A percentile compares a stretch with the other conserved stretches of the same genome.
Evolutionary conservation across 2,329 filamentous ascomycete species (phyloP).

Genomic region (Lachnellula subtilissima): DNA sequence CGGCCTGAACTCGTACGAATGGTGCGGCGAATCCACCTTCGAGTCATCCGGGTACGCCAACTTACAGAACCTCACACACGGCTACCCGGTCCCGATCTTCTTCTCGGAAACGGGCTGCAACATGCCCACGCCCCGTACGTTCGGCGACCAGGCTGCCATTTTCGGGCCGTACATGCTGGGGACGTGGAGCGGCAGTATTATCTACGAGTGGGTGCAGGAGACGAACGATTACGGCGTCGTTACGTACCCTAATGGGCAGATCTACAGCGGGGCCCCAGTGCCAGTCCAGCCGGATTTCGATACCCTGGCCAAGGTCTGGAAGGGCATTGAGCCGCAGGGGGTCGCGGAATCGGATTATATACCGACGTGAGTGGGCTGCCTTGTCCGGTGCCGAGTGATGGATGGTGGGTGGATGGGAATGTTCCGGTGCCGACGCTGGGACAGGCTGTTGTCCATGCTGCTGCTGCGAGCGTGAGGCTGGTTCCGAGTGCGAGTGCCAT

Average conservation of each 20-base stretch:
- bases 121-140: conserved; percentile 53
- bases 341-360: conserved; percentile 61
- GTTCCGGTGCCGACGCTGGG: conserved; percentile 65
- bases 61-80: conserved; percentile 60
- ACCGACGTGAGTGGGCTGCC: conserved; percentile 55
- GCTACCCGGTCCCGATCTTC: conserved; percentile 71
- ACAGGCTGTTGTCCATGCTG: conserved; percentile 4
- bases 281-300: conserved; percentile 71
- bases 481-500: not conserved
- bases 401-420: conserved; percentile 69
- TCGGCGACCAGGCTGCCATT: conserved; percentile 70
- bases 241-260: conserved; percentile 61
- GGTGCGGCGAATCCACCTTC: conserved; percentile 56
- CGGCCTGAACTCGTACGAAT: conserved; percentile 62
- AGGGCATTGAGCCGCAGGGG: conserved; percentile 59
- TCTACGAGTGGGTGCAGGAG: conserved; percentile 90
- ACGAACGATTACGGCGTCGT: conserved; percentile 77
- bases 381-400: conserved; percentile 66
- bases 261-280: conserved; percentile 55
- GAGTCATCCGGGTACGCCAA: conserved; percentile 57
- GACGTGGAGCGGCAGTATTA: conserved; percentile 69
- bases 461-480: conserved; percentile 2
- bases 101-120: conserved; percentile 89
- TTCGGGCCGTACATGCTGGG: conserved; percentile 68
- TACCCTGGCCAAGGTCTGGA: conserved; percentile 75